phyloP scores from a whole-genome alignment of 116 monocot species.

The Zostera marina region DNA sequence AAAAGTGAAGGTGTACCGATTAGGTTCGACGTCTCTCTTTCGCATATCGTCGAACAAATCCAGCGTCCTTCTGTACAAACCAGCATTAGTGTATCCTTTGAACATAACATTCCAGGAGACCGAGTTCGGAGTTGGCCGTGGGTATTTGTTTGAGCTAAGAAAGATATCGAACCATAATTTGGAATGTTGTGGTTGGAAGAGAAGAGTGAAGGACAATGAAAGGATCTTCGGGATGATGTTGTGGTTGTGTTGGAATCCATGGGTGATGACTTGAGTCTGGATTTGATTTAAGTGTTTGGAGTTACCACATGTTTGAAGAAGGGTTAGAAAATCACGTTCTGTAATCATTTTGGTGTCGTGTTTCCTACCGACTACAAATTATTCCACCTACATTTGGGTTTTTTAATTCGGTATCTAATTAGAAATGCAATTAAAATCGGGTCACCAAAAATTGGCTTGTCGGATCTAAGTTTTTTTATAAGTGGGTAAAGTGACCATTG shows the following conservation, averaged over 20 bases:
- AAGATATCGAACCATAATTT: constrained; percentile 19
- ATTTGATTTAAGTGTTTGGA: constrained; percentile 18
- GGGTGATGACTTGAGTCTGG: constrained; percentile 17
- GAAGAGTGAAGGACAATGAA: constrained; percentile 9
- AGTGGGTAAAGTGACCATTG: too few species aligned
- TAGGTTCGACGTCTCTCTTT: constrained; percentile 6
- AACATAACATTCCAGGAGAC: constrained; percentile 42
- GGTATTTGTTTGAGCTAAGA: background rate
- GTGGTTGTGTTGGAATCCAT: constrained; percentile 24
- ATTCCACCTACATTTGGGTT: too few species aligned
- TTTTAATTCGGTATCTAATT: too few species aligned
- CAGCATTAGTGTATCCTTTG: constrained; percentile 18
- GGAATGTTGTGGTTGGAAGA: constrained; percentile 7
- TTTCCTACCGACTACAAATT: too few species aligned
- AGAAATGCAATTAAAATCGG: too few species aligned
- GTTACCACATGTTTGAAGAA: constrained; percentile 21
- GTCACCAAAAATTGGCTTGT: too few species aligned
- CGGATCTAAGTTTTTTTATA: too few species aligned
- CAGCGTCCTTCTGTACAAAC: constrained; percentile 10
- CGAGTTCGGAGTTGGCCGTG: constrained; percentile 3
- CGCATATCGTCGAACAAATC: constrained; percentile 14
- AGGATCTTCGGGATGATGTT: constrained; percentile 24
- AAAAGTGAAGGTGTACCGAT: constrained; percentile 37
- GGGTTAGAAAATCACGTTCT: constrained; percentile 14
- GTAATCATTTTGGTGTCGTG: background rate